phyloP scores from a whole-genome alignment of 305 asterid species.

The Euphrasia arctica region DNA sequence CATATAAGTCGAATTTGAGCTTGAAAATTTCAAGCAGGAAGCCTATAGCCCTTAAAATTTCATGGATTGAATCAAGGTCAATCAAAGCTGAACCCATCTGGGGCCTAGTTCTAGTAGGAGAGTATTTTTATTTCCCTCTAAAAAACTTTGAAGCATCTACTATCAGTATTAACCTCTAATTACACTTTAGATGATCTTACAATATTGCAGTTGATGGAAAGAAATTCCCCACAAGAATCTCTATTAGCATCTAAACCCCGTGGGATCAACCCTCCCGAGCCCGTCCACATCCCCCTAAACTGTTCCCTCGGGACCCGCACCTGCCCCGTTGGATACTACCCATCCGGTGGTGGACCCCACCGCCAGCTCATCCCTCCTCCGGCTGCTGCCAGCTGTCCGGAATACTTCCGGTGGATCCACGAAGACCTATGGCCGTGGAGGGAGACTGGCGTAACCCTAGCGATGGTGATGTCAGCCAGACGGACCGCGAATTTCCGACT shows the following conservation, averaged over 20 bases:
- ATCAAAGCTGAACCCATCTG: too few species aligned
- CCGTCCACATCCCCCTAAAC: conserved; percentile 51
- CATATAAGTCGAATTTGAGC: too few species aligned
- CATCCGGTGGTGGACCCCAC: too few species aligned
- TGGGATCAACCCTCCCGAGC: conserved; percentile 23
- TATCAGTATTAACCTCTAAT: too few species aligned
- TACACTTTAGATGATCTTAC: neutral
- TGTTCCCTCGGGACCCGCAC: conserved; percentile 46
- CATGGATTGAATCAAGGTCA: too few species aligned
- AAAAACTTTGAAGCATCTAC: too few species aligned
- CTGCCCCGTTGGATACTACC: conserved; percentile 69
- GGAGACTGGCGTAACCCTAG: conserved; percentile 69
- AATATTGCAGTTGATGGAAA: conserved; percentile 49
- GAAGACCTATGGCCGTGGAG: conserved; percentile 93
- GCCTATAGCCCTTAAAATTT: too few species aligned
- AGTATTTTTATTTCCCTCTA: too few species aligned
- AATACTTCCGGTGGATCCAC: conserved; percentile 82
- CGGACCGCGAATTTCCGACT: conserved; percentile 74
- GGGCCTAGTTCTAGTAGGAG: too few species aligned
- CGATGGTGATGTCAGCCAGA: conserved; percentile 65
- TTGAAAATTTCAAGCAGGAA: too few species aligned
- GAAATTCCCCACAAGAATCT: conserved; percentile 36
- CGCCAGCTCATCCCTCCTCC: too few species aligned
- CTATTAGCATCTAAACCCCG: conserved; percentile 23
- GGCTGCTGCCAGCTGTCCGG: conserved; percentile 62